Conservation (phyloP, 192 early-diverging fungal genomes). For the Rhizophagus clarus region DNA sequence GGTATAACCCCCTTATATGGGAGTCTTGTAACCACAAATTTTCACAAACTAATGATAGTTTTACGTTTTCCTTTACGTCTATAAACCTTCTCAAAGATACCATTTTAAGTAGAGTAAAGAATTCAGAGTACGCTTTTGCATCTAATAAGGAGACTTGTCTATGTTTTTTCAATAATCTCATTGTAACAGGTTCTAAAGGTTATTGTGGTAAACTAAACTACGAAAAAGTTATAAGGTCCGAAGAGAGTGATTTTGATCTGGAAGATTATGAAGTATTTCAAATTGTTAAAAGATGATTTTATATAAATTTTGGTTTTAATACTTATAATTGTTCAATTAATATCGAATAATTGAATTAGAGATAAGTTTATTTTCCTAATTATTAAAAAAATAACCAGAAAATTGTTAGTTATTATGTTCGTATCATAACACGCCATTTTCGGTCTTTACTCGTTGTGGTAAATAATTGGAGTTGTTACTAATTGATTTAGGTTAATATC, state of each 20-base stretch:
- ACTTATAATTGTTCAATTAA: too few relatives aligned
- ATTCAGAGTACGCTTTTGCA: neutral
- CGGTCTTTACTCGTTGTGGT: too few relatives aligned
- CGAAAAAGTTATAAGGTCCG: neutral
- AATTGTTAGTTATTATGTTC: too few relatives aligned
- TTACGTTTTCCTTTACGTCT: constrained; percentile 7
- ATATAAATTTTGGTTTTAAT: too few relatives aligned
- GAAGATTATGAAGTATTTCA: constrained; percentile 22
- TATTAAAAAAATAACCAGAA: too few relatives aligned
- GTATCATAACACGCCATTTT: too few relatives aligned
- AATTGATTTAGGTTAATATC: too few relatives aligned
- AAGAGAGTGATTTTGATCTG: neutral
- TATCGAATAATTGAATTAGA: too few relatives aligned
- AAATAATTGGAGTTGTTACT: too few relatives aligned
- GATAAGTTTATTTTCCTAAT: too few relatives aligned
- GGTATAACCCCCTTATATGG: constrained; percentile 14
- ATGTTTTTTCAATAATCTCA: neutral
- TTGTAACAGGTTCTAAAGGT: neutral
- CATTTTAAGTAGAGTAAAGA: neutral
- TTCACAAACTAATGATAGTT: constrained; percentile 6
- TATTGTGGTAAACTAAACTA: neutral
- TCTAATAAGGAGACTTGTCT: too few relatives aligned
- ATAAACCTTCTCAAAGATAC: neutral
- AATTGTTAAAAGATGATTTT: neutral
- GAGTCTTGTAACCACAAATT: neutral